These are phyloP conservation scores for Tetragonia tetragonoides DNA, from an alignment of 148 eudicot species.

Conservation along the genomic window DNA sequence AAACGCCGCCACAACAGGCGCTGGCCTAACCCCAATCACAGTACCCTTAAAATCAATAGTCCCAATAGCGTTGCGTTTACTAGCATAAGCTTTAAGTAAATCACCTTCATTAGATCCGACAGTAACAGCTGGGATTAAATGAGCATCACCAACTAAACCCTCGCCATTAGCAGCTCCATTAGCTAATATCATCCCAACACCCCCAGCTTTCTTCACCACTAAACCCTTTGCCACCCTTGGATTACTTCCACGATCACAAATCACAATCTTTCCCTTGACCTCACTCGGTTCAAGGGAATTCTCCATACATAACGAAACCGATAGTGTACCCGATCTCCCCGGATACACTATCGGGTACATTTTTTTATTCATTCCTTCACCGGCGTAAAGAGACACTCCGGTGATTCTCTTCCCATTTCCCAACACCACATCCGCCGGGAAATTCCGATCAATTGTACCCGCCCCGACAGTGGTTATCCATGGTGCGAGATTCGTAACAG, in stretches of 20 bases:
- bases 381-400: slow-evolving; percentile 86
- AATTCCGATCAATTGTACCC: slow-evolving; percentile 82
- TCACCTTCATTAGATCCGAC: slow-evolving; percentile 79
- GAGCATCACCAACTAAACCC: slow-evolving; percentile 91
- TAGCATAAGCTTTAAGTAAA: slow-evolving; percentile 48
- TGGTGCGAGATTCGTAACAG: slow-evolving; percentile 92
- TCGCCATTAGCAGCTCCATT: slow-evolving; percentile 81
- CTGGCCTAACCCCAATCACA: slow-evolving; percentile 68
- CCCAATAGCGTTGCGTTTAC: slow-evolving; percentile 41
- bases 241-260: slow-evolving; percentile 87
- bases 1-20: slow-evolving; percentile 88
- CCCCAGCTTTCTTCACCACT: slow-evolving; percentile 88
- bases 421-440: slow-evolving; percentile 78
- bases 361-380: slow-evolving; percentile 45
- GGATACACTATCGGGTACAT: slow-evolving; percentile 79
- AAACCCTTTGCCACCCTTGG: slow-evolving; percentile 90
- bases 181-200: slow-evolving; percentile 87
- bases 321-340: slow-evolving; percentile 68
- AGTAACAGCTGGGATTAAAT: slow-evolving; percentile 70
- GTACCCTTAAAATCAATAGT: slow-evolving; percentile 70
- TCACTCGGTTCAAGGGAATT: slow-evolving; percentile 61
- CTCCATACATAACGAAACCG: slow-evolving; percentile 90
- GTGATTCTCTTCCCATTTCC: slow-evolving; percentile 61
- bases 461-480: slow-evolving; percentile 96
- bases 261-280: slow-evolving; percentile 80